Base-by-base conservation (phyloP, 2,329 filamentous ascomycete genomes). In the Lachnellula arida region DNA sequence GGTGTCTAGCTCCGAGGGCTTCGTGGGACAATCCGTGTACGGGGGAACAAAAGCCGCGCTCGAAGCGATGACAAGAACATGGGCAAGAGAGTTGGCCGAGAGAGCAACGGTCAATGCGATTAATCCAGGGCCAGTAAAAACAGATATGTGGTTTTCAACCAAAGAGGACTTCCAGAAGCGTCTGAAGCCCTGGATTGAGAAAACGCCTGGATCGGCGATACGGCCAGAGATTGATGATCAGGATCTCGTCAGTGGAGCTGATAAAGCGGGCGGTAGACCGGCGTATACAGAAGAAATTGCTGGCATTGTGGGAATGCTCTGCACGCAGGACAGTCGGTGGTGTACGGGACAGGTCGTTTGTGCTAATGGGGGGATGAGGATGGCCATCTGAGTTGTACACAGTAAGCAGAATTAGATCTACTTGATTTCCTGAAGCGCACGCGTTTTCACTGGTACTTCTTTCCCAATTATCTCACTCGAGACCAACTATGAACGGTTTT, bases 291-390 rank as follows among this genome's bases (percentile, higher is more conserved):
- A 77, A 49, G 89, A 93, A 74, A 78, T 93, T 70, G 89, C 87
- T 0, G 89, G 88, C 0, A 80, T 90, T 5, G 85, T 91, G 17
- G 87, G 81, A 2, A 91, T 92, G 87, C 72, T 92, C 22, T 90
- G 87, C 68, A 80, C 81, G 5, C 76, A 78, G 5, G 89, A 93
- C 68, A 80, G 81, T n/a, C 80, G 76, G 7, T 93, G 88, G 88
- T 86, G 84, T 67, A 94, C 89, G 0, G 89, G 89, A 1, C 87
- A 86, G 70, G 86, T 91, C 23, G 81, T 94, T 4, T 89, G 86
- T 73, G 88, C 88, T 7, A 93, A 93, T 68, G 89, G 89, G 1
- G 89, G 89, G 6, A 85, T 91, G 82, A 79, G 77, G 58, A 81
- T 85, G 59, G 48, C 49, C 15, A 57, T 62, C 11, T 62, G 49